Conservation (phyloP, 371 early-diverging fungal species). For the Dipsacomyces acuminosporus region DNA sequence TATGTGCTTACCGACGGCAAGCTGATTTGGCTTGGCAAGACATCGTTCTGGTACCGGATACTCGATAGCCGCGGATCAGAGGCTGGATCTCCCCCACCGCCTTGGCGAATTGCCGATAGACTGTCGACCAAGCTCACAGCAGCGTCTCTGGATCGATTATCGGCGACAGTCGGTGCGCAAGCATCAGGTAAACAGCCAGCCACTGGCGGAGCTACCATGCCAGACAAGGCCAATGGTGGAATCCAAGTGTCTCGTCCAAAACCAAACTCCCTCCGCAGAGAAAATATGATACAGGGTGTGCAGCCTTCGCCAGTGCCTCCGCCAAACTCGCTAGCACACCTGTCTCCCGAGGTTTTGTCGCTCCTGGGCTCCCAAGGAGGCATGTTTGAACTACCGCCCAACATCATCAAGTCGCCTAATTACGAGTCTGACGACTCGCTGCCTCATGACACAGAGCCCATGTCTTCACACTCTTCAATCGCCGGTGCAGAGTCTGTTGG, state of each 20-base stretch:
- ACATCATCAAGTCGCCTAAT: neutral
- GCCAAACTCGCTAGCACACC: too few relatives aligned
- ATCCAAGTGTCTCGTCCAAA: too few relatives aligned
- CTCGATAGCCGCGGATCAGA: neutral
- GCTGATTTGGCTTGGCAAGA: constrained; percentile 18
- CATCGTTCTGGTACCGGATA: constrained; percentile 31
- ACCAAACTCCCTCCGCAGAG: too few relatives aligned
- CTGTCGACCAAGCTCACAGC: too few relatives aligned
- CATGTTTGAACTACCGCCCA: neutral
- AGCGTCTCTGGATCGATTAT: too few relatives aligned
- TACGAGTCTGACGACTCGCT: neutral
- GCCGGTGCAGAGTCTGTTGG: neutral
- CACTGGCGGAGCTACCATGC: too few relatives aligned
- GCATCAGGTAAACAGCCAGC: too few relatives aligned
- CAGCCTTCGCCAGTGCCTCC: too few relatives aligned
- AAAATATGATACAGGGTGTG: too few relatives aligned
- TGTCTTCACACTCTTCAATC: neutral
- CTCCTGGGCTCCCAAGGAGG: neutral
- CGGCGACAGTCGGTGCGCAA: too few relatives aligned
- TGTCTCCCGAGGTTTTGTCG: neutral
- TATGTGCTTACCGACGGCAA: constrained; percentile 32
- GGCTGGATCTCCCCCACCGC: constrained; percentile 25
- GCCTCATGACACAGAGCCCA: neutral
- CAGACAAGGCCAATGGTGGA: too few relatives aligned
- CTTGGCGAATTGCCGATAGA: constrained; percentile 11